phyloP scores from a whole-genome alignment of 768 basidiomycete species.

The Neoboletus brunneissimus region DNA sequence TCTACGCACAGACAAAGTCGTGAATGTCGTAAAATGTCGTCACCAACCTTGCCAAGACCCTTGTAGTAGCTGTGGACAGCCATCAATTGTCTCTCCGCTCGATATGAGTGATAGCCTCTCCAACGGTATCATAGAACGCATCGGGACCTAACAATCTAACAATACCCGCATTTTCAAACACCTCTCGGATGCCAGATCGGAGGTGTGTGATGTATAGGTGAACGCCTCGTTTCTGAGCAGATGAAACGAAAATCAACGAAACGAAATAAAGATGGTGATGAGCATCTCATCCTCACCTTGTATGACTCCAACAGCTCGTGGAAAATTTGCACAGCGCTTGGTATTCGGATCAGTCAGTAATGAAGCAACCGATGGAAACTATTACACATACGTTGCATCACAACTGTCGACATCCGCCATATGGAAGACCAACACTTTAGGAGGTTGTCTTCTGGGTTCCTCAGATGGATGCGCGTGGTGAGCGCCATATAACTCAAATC shows the following conservation, averaged over 20 bases:
- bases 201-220: conserved; percentile 47
- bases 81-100: conserved; percentile 24
- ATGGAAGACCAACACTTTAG: conserved; percentile 84
- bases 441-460: conserved; percentile 69
- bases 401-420: conserved; percentile 88
- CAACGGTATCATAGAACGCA: conserved; percentile 43
- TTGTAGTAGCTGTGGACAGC: background rate
- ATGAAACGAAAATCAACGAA: background rate
- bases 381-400: conserved; percentile 79
- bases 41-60: background rate
- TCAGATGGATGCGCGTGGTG: conserved; percentile 86
- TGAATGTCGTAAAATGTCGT: background rate
- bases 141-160: conserved; percentile 42
- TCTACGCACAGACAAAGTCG: background rate
- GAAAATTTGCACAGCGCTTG: conserved; percentile 81
- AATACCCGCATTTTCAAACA: conserved; percentile 46
- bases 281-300: conserved; percentile 41
- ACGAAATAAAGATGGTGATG: background rate
- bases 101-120: conserved; percentile 40
- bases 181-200: conserved; percentile 32
- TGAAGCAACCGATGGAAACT: background rate
- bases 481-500: conserved; percentile 87
- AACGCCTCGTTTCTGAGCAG: conserved; percentile 41
- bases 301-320: conserved; percentile 78
- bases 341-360: conserved; percentile 6